Evolutionary conservation across 768 basidiomycete genomes (phyloP), one percentile per base, ranked within the genome.

Genomic region (Boletus reticuloceps): DNA sequence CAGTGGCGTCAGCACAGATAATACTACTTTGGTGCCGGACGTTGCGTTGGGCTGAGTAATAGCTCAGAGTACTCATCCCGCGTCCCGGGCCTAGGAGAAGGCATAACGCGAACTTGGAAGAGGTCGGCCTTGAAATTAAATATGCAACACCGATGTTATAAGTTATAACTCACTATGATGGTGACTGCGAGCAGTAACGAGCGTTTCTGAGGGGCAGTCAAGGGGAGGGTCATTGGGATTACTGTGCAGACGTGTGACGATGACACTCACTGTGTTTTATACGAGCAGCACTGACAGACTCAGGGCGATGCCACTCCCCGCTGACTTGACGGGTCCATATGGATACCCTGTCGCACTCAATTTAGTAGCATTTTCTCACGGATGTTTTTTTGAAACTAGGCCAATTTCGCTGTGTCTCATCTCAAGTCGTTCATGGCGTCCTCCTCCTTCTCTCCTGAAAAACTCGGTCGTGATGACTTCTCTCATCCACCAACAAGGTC

Each of bases 341-440:
- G 25, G 25, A 25, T 6, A 25, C 25, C 25, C 25, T 25, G 25
- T 25, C 29, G 29, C 16, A 17, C n/a, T 12, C 5, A 27, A 47
- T 47, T 56, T 51, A 70, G 62, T 13, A 62, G 19, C 20, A 5
- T 40, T 65, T 64, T 44, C 63, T 20, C 69, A 69, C 56, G 58
- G 72, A 74, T 69, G 65, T 59, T 63, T 63, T 69, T 75, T 78
- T 76, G 41, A 49, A 65, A 66, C 67, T 60, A 38, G 29, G 41
- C 32, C 38, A 48, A 36, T 36, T 36, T 36, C 51, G 60, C 51
- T 51, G 48, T 50, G 53, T 11, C 19, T 5, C 29, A 11, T 16
- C 41, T 42, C 47, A 10, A 58, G 50, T 63, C 53, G 60, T 66
- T 46, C 60, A 82, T 82, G 81, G 75, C 79, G 60, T 77, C 79